A percentile compares a stretch with the other conserved stretches of the same genome.
phyloP scores from a whole-genome alignment of 306 rosid genomes.

The Luffa aegyptiaca region DNA sequence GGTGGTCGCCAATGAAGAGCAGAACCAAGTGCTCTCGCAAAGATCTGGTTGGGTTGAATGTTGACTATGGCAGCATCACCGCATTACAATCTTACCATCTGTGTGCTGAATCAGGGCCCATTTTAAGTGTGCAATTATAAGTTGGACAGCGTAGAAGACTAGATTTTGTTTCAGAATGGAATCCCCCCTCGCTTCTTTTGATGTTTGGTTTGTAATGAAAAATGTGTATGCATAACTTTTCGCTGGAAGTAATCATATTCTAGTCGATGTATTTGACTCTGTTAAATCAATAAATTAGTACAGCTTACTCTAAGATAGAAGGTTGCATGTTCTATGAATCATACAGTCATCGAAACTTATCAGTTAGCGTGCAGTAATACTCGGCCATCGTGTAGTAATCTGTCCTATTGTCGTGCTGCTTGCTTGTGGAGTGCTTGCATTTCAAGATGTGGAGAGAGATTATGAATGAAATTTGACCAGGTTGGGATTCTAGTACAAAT shows the following conservation, averaged over 20 bases:
- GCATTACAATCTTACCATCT: not conserved
- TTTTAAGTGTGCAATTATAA: not conserved
- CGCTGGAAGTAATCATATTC: not conserved
- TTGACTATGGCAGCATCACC: not conserved
- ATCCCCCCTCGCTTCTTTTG: not conserved
- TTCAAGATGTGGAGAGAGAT: not conserved
- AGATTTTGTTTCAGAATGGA: not conserved
- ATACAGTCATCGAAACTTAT: not conserved
- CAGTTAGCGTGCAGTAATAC: not conserved
- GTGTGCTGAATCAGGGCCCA: not conserved
- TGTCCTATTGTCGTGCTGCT: not conserved
- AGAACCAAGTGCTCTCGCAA: not conserved
- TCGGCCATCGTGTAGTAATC: not conserved
- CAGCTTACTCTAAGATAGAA: not conserved
- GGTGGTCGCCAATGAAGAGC: not conserved
- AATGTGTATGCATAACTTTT: not conserved
- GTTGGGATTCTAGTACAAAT: not conserved
- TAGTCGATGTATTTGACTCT: not conserved
- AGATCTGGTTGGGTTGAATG: not conserved
- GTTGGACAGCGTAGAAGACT: not conserved
- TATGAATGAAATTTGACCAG: not conserved
- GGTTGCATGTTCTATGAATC: not conserved
- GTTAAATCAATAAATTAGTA: not conserved
- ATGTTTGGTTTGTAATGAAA: not conserved
- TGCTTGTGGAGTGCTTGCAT: not conserved